Base-by-base conservation (phyloP, 1,139 yeast genomes). In the Debaryomyces singareniensis region DNA sequence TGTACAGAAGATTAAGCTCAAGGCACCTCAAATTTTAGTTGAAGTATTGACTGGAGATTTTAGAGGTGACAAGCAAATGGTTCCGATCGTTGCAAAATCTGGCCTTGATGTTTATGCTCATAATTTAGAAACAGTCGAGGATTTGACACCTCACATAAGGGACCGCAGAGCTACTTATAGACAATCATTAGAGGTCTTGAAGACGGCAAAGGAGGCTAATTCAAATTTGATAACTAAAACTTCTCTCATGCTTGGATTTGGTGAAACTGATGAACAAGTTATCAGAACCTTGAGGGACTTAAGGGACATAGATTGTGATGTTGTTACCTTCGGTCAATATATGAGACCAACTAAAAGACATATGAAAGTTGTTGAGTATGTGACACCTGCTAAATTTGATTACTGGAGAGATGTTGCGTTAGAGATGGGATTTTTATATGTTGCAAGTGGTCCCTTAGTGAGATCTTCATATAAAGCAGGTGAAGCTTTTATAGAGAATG, bases 301-400 rank as follows among this genome's bases (percentile, higher is more conserved):
- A 43, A 73, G 98, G 40, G 75, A 59, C 13, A 73, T 81, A 31
- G 64, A 71, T 5, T 93, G 95, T 53, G 98, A 93, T 49, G 95
- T 93, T 32, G 96, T 93, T 15, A 93, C 99, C 0, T 91, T 93
- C 58, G 99, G 99, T 25, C 99, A 93, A 60, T 93, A 93, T 58
- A 93, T 93, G 99, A 75, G 97, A 51, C 99, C 99, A 26, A 93
- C 99, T 2, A 91, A 85, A 61, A 78, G 97, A 49, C 99, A 93
- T 55, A 86, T 93, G 94, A 89, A 89, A 63, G 99, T 93, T 25
- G 96, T 86, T 13, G 96, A 91, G 42, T 93, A 93, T 48, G 75
- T 91, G 14, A 80, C 78, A n/a, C 98, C 98, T 1, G 96, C 84
- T 43, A 87, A 85, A 53, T 93, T 93, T 53, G 95, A 87, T 37